A percentile compares a stretch with the other conserved stretches of the same genome.
Conservation (phyloP, 495 filamentous ascomycete genomes). For the Penicillium waksmanii region DNA sequence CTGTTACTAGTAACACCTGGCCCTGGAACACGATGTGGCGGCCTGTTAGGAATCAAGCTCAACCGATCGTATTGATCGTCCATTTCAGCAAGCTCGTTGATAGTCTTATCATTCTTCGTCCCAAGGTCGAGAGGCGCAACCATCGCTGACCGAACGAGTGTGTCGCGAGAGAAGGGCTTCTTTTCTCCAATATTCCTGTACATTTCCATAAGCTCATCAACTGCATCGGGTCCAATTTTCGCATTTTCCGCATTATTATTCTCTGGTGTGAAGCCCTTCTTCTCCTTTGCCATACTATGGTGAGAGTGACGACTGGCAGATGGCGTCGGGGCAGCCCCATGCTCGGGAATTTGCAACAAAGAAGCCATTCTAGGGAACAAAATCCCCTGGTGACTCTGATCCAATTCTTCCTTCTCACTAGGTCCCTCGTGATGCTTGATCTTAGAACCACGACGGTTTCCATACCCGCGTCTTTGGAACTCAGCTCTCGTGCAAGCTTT, state of each 20-base stretch:
- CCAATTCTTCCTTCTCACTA: not conserved
- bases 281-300: too few species aligned
- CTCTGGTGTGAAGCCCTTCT: too few species aligned
- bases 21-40: not conserved
- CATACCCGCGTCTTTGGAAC: not conserved
- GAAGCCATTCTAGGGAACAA: too few species aligned
- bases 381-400: too few species aligned
- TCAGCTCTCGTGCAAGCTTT: constrained; percentile 27
- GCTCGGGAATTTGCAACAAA: too few species aligned
- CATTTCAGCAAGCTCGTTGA: not conserved
- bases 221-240: not conserved
- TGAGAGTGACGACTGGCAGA: too few species aligned
- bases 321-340: too few species aligned
- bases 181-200: constrained; percentile 9
- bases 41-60: not conserved
- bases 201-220: constrained; percentile 15
- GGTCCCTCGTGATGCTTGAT: not conserved
- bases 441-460: not conserved
- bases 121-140: not conserved
- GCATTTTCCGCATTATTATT: not conserved
- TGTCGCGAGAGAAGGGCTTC: constrained; percentile 10
- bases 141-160: constrained; percentile 9
- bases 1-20: not conserved
- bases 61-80: not conserved
- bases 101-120: not conserved